Percentiles rank a stretch among this genome's conserved stretches.
Conservation (phyloP, 2,329 filamentous ascomycete species). For the Fusarium succisae region DNA sequence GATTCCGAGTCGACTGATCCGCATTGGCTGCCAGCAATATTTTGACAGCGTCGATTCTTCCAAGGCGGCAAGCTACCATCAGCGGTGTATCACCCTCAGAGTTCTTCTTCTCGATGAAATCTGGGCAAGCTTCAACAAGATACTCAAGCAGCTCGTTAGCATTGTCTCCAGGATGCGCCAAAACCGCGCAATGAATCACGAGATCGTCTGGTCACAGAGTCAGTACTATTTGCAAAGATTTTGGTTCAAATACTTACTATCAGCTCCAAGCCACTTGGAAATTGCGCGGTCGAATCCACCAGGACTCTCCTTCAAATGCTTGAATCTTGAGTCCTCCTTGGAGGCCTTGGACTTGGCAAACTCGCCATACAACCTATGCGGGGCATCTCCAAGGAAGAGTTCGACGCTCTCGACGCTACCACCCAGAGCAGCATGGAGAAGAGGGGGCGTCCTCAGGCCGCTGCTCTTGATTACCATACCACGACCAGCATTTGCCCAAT, state of each 20-base stretch:
- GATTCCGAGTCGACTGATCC: slow-evolving; percentile 72
- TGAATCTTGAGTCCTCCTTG: slow-evolving; percentile 68
- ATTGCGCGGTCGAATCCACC: slow-evolving; percentile 73
- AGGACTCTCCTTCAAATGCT: slow-evolving; percentile 66
- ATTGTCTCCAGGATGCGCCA: slow-evolving; percentile 52
- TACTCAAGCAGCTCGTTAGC: slow-evolving; percentile 70
- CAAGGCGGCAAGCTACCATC: slow-evolving; percentile 69
- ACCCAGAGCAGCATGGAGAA: slow-evolving; percentile 65
- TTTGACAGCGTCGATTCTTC: slow-evolving; percentile 63
- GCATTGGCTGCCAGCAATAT: slow-evolving; percentile 74
- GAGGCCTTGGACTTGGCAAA: slow-evolving; percentile 70
- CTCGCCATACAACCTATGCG: slow-evolving; percentile 72
- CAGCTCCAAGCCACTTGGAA: slow-evolving; percentile 67
- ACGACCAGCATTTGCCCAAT: slow-evolving; percentile 76
- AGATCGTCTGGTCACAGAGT: slow-evolving; percentile 60
- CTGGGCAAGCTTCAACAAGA: slow-evolving; percentile 69
- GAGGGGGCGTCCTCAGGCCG: slow-evolving; percentile 62
- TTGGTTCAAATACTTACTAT: slow-evolving; percentile 58
- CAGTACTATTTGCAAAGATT: slow-evolving; percentile 10
- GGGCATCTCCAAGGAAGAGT: slow-evolving; percentile 80
- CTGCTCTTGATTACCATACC: slow-evolving; percentile 51
- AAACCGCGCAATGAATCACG: slow-evolving; percentile 72
- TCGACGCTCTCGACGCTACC: slow-evolving; percentile 75
- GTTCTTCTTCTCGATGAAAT: slow-evolving; percentile 70
- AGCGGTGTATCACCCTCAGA: slow-evolving; percentile 71